Percentiles rank a stretch among this genome's conserved stretches.
These are phyloP conservation scores for Groenewaldozyma auringiensis DNA, from an alignment of 1,139 yeast genomes.

Conservation along the genomic window DNA sequence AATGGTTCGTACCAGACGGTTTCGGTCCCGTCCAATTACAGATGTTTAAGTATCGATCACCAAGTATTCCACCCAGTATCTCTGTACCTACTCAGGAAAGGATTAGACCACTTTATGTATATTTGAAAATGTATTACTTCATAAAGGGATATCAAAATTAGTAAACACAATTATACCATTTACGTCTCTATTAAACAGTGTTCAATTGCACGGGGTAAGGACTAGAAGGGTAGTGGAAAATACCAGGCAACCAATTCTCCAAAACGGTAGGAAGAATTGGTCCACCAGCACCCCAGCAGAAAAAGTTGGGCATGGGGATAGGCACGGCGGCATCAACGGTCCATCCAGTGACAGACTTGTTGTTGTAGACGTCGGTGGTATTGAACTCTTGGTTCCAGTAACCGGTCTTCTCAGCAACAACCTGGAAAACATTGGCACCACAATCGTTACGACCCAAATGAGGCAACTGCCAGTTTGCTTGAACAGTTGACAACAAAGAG, in stretches of 20 bases:
- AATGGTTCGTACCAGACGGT: too few relatives aligned
- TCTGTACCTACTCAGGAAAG: too few relatives aligned
- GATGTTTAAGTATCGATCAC: too few relatives aligned
- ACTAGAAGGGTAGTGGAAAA: not conserved
- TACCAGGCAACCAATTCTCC: slow-evolving; percentile 5
- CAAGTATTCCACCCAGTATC: too few relatives aligned
- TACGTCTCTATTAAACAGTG: too few relatives aligned
- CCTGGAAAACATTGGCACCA: slow-evolving; percentile 39
- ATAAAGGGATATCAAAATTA: too few relatives aligned
- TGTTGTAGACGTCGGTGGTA: slow-evolving; percentile 34
- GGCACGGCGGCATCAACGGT: slow-evolving; percentile 29
- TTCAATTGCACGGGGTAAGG: slow-evolving; percentile 6
- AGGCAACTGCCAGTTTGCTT: slow-evolving; percentile 42
- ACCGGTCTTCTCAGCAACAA: slow-evolving; percentile 35
- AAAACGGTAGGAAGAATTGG: slow-evolving; percentile 16
- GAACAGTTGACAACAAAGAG: slow-evolving; percentile 39
- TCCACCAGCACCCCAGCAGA: slow-evolving; percentile 37
- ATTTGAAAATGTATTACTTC: too few relatives aligned
- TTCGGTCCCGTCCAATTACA: too few relatives aligned
- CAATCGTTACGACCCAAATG: slow-evolving; percentile 43
- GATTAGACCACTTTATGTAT: too few relatives aligned
- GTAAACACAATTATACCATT: too few relatives aligned
- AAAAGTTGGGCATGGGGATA: slow-evolving; percentile 36
- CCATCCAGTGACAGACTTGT: slow-evolving; percentile 37
- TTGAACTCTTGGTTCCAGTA: slow-evolving; percentile 32